Conservation (phyloP, 2,329 filamentous ascomycete species). For the Fusarium citri region DNA sequence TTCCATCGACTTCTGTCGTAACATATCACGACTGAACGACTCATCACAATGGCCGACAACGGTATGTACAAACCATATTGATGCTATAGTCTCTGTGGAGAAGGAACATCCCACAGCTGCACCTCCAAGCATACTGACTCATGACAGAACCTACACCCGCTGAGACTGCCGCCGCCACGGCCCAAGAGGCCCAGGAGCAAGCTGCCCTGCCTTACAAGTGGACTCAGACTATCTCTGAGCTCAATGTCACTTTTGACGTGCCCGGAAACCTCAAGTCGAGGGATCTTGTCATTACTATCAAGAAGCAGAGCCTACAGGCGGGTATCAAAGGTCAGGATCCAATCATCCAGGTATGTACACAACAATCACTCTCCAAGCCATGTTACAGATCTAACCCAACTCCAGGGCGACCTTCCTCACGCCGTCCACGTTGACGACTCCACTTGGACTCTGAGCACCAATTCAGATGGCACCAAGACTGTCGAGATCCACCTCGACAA, state of each 20-base stretch:
- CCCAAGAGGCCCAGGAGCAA: slow-evolving; percentile 88
- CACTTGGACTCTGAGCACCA: slow-evolving; percentile 89
- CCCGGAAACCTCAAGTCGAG: slow-evolving; percentile 85
- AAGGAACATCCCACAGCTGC: neutral
- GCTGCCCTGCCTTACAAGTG: slow-evolving; percentile 95
- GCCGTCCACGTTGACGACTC: slow-evolving; percentile 85
- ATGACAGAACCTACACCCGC: slow-evolving; percentile 64
- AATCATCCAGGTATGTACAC: slow-evolving; percentile 76
- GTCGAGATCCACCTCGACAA: slow-evolving; percentile 93
- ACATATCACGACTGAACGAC: slow-evolving; percentile 9
- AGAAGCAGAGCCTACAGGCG: slow-evolving; percentile 80
- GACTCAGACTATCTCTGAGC: slow-evolving; percentile 90
- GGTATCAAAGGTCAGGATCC: slow-evolving; percentile 90
- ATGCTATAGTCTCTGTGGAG: neutral
- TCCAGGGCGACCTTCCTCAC: slow-evolving; percentile 85
- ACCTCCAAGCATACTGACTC: neutral
- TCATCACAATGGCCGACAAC: slow-evolving; percentile 56
- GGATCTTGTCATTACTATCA: slow-evolving; percentile 86
- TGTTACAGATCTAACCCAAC: neutral
- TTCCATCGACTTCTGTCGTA: slow-evolving; percentile 36
- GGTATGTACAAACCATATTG: neutral
- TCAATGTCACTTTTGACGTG: slow-evolving; percentile 82
- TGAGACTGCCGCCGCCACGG: slow-evolving; percentile 68
- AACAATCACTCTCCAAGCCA: neutral
- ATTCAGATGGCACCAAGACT: slow-evolving; percentile 73